Base-by-base conservation (phyloP, 1,139 yeast genomes). In the Suhomyces taliae region DNA sequence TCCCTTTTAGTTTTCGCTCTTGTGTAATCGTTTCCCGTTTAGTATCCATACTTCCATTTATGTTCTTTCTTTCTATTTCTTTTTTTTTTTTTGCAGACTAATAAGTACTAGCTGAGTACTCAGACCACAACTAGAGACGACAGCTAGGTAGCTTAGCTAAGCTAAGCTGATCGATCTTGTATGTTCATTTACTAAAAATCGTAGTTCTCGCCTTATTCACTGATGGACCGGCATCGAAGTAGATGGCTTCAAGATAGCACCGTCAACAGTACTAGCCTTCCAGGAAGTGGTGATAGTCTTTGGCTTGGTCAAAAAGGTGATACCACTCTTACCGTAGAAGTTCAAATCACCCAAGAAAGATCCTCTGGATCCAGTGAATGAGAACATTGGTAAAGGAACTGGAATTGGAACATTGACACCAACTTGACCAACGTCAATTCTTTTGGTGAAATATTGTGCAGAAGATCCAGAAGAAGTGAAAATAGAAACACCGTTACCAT, bases 401-500 rank as follows among this genome's bases (percentile, higher is more conserved):
- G 91, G 93, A 54, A 86, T 86, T 27, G 93, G 91, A 41, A 86
- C 90, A 58, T 86, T 86, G 59, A 86, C 78, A 51, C 93, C 93
- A 47, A 86, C 87, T 67, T 86, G 91, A 27, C 93, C 93, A 50
- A 85, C 82, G 50, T 84, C 87, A 51, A 85, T 81, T 57, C 82
- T 78, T 69, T 81, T 83, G 61, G 80, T 83, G 74, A 85, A 86
- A 63, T 81, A 81, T 68, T 84, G 85, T 2, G 88, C 86, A 24
- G 82, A 74, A 26, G 87, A 74, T 14, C 93, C 93, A 1, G 87
- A 81, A 33, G 78, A 71, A 19, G 93, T 86, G 73, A 85, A 86
- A 52, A 86, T 68, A 11, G 90, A 79, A 35, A 82, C 83, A 48
- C 93, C 93, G 60, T 86, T 86, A 52, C 93, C 93, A 64, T 85